A percentile compares a stretch with the other conserved stretches of the same genome.
Conservation (phyloP, 768 basidiomycete species). For the Termitomyces titanicus region DNA sequence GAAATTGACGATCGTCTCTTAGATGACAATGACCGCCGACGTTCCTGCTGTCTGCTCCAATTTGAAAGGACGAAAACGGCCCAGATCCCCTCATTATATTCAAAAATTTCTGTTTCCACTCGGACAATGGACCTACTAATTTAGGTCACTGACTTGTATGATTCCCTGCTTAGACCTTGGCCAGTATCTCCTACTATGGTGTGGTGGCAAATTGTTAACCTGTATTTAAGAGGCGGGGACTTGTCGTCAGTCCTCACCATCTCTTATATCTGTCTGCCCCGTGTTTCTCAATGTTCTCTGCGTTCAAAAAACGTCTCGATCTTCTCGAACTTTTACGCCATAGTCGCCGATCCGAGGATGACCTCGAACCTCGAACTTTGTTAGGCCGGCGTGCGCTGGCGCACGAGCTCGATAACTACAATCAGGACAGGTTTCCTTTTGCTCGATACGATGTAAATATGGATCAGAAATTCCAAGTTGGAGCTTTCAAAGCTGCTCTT, state of each 20-base stretch:
- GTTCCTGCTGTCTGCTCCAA: not conserved
- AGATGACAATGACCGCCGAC: not conserved
- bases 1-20: not conserved
- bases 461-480: conserved; percentile 1
- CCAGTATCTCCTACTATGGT: not conserved
- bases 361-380: not conserved
- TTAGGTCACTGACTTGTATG: not conserved
- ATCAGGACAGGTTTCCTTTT: not conserved
- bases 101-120: not conserved
- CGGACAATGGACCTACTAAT: conserved; percentile 2
- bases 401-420: conserved; percentile 1
- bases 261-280: not conserved
- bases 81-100: conserved; percentile 8
- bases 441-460: not conserved
- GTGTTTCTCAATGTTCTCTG: not conserved
- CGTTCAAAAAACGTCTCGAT: conserved; percentile 2
- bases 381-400: conserved; percentile 1
- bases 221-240: conserved; percentile 5
- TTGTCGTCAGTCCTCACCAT: conserved; percentile 2
- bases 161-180: conserved; percentile 9
- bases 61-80: conserved; percentile 9
- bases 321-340: conserved; percentile 1
- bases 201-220: conserved; percentile 3
- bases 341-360: not conserved
- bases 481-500: conserved; percentile 3